These are phyloP conservation scores for Nectriaceae sp. DNA, from an alignment of 2,329 filamentous ascomycete species.

Conservation along the genomic window DNA sequence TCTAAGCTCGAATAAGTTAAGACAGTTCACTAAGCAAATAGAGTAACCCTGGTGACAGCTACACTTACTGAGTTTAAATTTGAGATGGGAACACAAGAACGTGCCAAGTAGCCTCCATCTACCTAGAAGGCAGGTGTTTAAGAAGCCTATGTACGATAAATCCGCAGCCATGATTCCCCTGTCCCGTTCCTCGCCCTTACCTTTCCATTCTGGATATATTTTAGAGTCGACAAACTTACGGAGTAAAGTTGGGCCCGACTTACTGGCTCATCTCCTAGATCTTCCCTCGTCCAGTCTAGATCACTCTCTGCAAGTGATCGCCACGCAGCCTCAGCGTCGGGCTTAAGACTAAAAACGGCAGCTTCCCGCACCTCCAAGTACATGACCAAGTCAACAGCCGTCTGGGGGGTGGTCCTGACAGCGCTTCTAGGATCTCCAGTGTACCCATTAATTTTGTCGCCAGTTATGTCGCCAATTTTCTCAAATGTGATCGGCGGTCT, in stretches of 20 bases:
- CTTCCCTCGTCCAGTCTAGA: background rate
- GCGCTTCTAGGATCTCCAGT: background rate
- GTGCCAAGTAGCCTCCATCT: no score
- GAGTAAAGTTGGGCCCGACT: slow-evolving; percentile 4
- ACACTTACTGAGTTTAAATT: no score
- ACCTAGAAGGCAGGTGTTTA: no score
- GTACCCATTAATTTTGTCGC: background rate
- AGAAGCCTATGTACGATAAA: no score
- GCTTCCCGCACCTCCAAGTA: slow-evolving; percentile 10
- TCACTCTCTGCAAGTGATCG: no score
- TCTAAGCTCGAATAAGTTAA: no score
- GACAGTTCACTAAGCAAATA: no score
- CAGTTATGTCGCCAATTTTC: background rate
- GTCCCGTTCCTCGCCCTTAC: no score
- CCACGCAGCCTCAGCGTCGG: background rate
- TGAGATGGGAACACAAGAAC: no score
- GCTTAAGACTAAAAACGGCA: slow-evolving; percentile 9
- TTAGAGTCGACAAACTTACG: slow-evolving; percentile 2
- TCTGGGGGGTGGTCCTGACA: slow-evolving; percentile 7
- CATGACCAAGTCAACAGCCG: slow-evolving; percentile 12
- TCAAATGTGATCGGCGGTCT: slow-evolving; percentile 16
- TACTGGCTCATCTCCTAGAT: background rate
- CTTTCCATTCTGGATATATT: slow-evolving; percentile 4
- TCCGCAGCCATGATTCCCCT: no score
- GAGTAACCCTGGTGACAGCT: no score